Evolutionary conservation across 179 eudicot genomes (phyloP).

Genomic region (Spergularia azorica): DNA sequence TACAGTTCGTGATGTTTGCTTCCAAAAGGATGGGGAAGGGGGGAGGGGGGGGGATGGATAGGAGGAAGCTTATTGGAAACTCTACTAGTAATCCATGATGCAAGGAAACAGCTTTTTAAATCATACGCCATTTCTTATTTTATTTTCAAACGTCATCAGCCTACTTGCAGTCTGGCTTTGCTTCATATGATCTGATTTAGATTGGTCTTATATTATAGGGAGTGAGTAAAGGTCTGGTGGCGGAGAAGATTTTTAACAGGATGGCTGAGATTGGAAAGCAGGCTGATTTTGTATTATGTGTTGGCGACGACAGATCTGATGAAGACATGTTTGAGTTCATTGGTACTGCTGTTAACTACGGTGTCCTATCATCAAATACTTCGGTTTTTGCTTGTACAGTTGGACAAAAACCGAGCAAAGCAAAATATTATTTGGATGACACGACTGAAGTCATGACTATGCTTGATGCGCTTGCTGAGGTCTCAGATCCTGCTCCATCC

Average conservation of each 20-base stretch:
- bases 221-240: conserved; percentile 77
- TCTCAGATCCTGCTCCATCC: conserved; percentile 29
- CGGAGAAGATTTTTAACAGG: conserved; percentile 58
- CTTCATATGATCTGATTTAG: background rate
- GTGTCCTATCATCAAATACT: conserved; percentile 59
- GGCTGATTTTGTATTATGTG: conserved; percentile 80
- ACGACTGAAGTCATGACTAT: conserved; percentile 50
- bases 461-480: conserved; percentile 47
- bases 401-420: conserved; percentile 86
- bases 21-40: no score
- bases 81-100: no score
- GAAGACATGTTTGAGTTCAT: conserved; percentile 94
- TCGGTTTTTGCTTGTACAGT: conserved; percentile 85
- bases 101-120: no score
- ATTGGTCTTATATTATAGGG: conserved; percentile 43
- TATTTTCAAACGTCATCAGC: no score
- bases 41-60: no score
- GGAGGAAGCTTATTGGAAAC: no score
- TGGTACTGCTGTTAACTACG: conserved; percentile 52
- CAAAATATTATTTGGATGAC: conserved; percentile 77
- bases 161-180: conserved; percentile 6
- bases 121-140: no score
- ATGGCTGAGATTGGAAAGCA: conserved; percentile 58
- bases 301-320: conserved; percentile 89
- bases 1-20: no score